Evolutionary conservation across 176 grass and related monocot species (phyloP).

Genomic region (Tillandsia fasciculata): DNA sequence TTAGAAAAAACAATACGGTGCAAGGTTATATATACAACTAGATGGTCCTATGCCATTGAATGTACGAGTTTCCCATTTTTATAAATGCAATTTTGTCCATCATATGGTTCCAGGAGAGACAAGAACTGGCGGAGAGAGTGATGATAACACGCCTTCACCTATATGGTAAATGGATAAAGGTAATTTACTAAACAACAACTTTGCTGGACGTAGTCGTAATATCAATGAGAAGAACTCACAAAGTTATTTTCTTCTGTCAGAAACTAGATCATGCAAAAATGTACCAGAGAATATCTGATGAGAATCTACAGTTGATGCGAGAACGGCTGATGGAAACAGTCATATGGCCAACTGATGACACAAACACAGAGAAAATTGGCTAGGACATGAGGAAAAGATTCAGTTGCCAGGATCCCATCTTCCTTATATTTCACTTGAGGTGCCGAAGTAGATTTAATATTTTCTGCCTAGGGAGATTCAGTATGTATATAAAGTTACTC

Average conservation of each 20-base stretch:
- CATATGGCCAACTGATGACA: constrained; percentile 61
- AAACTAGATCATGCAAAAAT: constrained; percentile 87
- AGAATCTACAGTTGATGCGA: constrained; percentile 70
- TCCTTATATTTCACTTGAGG: background rate
- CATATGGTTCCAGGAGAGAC: constrained; percentile 44
- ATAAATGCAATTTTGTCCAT: background rate
- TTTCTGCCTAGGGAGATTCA: constrained; percentile 1
- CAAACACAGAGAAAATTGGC: constrained; percentile 52
- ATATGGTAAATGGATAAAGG: constrained; percentile 85
- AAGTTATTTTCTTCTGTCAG: constrained; percentile 20
- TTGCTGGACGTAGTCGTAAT: background rate
- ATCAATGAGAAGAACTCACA: background rate
- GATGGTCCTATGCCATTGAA: too few species aligned
- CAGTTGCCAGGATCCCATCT: background rate
- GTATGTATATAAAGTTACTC: background rate
- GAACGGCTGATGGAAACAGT: constrained; percentile 72
- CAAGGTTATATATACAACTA: too few species aligned
- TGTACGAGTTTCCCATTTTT: background rate
- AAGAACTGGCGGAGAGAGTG: constrained; percentile 80
- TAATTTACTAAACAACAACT: background rate
- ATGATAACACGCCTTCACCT: constrained; percentile 86
- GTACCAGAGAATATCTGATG: constrained; percentile 75
- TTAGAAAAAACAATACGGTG: too few species aligned
- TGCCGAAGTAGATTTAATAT: background rate
- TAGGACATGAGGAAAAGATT: constrained; percentile 12